Conservation (phyloP, 352 stramenopile species). For the Nothophytophthora sp. region DNA sequence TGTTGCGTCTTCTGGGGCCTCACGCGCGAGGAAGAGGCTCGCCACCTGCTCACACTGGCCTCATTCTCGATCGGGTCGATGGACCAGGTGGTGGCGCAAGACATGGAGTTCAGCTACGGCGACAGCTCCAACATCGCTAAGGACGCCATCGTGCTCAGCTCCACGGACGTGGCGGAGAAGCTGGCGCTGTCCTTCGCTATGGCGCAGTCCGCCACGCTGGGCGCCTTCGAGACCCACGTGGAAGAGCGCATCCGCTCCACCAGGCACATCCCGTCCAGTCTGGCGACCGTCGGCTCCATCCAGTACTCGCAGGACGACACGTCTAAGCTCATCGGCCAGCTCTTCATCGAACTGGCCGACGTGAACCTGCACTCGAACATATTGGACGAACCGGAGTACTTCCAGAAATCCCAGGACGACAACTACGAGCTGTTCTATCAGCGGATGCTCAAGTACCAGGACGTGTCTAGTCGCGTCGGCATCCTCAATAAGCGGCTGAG, state of each 20-base stretch:
- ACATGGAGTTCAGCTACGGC: constrained; percentile 90
- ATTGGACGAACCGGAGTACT: constrained; percentile 94
- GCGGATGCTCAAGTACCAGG: constrained; percentile 92
- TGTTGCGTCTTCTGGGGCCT: constrained; percentile 92
- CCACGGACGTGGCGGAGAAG: constrained; percentile 84
- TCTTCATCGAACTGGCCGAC: constrained; percentile 92
- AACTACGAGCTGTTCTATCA: constrained; percentile 93
- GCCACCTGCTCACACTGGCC: constrained; percentile 58
- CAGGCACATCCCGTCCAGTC: constrained; percentile 88
- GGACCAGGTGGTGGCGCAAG: constrained; percentile 86
- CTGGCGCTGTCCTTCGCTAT: constrained; percentile 93
- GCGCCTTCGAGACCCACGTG: constrained; percentile 92
- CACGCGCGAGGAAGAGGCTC: constrained; percentile 76
- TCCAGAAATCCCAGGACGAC: constrained; percentile 95
- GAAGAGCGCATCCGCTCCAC: constrained; percentile 88
- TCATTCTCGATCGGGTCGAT: constrained; percentile 69
- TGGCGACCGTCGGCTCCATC: constrained; percentile 89
- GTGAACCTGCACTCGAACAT: constrained; percentile 96
- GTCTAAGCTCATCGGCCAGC: constrained; percentile 89
- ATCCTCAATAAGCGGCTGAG: constrained; percentile 95
- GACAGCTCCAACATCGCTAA: constrained; percentile 71
- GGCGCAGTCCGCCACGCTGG: constrained; percentile 93
- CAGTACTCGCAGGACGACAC: constrained; percentile 91
- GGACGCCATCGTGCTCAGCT: constrained; percentile 86
- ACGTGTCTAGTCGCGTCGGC: constrained; percentile 91